Base-by-base conservation (phyloP, 2,329 filamentous ascomycete genomes). In the Bipolaris zeicola region DNA sequence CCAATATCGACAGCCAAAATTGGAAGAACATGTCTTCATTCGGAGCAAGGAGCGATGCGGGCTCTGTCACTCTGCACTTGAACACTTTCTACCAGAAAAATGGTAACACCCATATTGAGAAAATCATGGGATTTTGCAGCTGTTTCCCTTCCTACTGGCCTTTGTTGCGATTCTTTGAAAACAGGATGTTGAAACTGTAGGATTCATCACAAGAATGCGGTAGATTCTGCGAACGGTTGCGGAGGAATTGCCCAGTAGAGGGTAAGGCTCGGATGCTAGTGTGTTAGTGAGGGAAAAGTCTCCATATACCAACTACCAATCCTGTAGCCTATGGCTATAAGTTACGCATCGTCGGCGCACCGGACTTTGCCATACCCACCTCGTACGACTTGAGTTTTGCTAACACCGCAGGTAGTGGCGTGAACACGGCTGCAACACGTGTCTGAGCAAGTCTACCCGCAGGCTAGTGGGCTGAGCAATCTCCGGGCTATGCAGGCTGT, bases 401-500 rank as follows among this genome's bases (percentile, higher is more conserved):
- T 18, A 14, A 28, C 26, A 36, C 14, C 14, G 37, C 31, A 16
- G 33, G 20, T 36, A 18, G 28, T 53, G 34, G 34, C 36, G 38
- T 33, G 34, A 34, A 42, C 18, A 26, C 3, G 11, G 4, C n/a
- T 36, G 36, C 11, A 45, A 49, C 34, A 52, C 6, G 8, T 36
- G 33, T 20, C 14, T 10, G 26, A 26, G 38, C 28, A 6, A 36
- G 18, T 36, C 39, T 8, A 16, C 20, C 39, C 42, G 38, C 28
- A 34, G 22, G 24, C 6, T n/a, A 42, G 41, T 42, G 38, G 49
- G 11, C 28, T 43, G 22, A 51, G 41, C 26, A 39, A 46, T 46
- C n/a, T 52, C 41, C 48, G 41, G 41, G 6, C 36, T 48, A 46
- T 42, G 53, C 43, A 52, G 39, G 42, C 42, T 22, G 36, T 42